Evolutionary conservation across 2,329 filamentous ascomycete species (phyloP), one percentile per base, ranked within the genome.

Genomic region (Cordyceps cateniannulata): DNA sequence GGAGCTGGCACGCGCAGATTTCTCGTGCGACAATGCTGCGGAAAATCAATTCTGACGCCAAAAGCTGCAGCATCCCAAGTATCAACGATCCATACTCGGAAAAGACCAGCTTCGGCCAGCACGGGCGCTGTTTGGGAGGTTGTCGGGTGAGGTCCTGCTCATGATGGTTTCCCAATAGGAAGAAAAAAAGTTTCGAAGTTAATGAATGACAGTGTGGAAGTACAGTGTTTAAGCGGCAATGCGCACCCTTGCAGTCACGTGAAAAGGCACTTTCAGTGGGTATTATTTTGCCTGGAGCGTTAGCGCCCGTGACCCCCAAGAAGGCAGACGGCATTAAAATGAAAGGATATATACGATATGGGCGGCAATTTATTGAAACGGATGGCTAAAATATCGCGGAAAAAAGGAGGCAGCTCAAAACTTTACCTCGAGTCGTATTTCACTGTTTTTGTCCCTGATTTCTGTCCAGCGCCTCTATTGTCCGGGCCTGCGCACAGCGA

Each of bases 131-230:
- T 54, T 44, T 52, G 38, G 48, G n/a, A 49, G 47, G 18, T 47
- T 52, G 16, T 53, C 24, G 45, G 48, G 22, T 51, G 48, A 62
- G 49, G 54, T 57, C 10, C 40, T 58, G 60, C 16, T 45, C 18
- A 38, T 45, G 53, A 48, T 29, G 3, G 3, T 29, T 18, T 12
- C 12, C 5, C 27, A 53, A 18, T 18, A 5, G 6, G 48, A 48
- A 52, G 58, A 59, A 62, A 61, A 62, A 62, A 62, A 62, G 48
- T 45, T 52, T 58, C 48, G 60, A 57, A 40, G 49, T 62, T 62
- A 62, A 62, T 62, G 9, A 52, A 62, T 48, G 29, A 62, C 60
- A 62, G 60, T 62, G 60, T 49, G 1, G 24, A 18, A 29, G 5
- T n/a, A 50, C 47, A 59, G 49, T 62, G 12, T 1, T 6, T 6